Conservation (phyloP, 129 eudicot genomes). For the Calendula officinalis region DNA sequence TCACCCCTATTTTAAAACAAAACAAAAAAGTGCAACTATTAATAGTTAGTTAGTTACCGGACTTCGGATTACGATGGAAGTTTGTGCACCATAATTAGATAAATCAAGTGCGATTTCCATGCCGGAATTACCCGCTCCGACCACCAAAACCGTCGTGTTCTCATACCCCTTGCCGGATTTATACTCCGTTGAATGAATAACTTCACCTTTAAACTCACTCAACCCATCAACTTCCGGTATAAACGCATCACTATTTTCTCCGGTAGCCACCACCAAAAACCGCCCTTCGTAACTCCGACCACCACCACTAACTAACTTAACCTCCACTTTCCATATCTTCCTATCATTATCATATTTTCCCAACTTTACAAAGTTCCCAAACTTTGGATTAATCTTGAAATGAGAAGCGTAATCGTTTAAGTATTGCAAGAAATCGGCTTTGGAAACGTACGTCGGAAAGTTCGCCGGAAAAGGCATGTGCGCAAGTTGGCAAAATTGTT, state of each 20-base stretch:
- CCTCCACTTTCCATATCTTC: conserved; percentile 52
- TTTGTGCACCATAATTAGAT: conserved; percentile 47
- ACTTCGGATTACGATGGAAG: conserved; percentile 69
- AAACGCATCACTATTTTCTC: conserved; percentile 56
- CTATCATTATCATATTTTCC: conserved; percentile 42
- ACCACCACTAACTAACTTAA: conserved; percentile 1
- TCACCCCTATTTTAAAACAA: too few relatives aligned
- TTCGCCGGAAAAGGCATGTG: conserved; percentile 36
- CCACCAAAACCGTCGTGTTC: conserved; percentile 57
- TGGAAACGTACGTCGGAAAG: conserved; percentile 48
- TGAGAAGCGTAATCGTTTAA: conserved; percentile 53
- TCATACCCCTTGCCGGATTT: conserved; percentile 46
- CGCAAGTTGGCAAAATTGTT: conserved; percentile 56
- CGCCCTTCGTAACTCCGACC: conserved; percentile 38
- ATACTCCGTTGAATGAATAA: conserved; percentile 56
- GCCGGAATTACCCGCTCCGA: conserved; percentile 86
- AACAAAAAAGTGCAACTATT: too few relatives aligned
- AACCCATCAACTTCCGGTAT: conserved; percentile 61
- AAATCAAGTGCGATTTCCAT: conserved; percentile 85
- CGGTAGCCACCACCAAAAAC: conserved; percentile 75
- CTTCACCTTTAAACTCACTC: conserved; percentile 54
- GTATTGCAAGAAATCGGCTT: conserved; percentile 47
- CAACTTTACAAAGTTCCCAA: conserved; percentile 34
- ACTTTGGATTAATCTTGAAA: conserved; percentile 54
- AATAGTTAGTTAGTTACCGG: conserved; percentile 59